phyloP scores from a whole-genome alignment of 768 basidiomycete genomes.

The Clitopilus hobsonii region DNA sequence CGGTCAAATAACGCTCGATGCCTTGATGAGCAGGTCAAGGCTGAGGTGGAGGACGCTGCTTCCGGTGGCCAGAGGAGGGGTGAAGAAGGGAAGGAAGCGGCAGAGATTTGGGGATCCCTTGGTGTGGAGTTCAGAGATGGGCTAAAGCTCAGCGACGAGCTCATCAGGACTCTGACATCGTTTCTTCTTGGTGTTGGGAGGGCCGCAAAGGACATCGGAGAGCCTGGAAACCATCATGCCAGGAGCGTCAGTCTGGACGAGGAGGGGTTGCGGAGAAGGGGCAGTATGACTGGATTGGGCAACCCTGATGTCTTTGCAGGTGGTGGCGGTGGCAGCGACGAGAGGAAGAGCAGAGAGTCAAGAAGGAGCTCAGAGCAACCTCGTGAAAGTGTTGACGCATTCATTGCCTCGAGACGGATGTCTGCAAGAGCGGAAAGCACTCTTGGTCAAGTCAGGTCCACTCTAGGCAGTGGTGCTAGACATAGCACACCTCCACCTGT shows the following conservation, averaged over 20 bases:
- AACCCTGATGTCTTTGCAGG: conserved; percentile 23
- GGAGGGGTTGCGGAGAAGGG: conserved; percentile 29
- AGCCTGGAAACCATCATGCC: conserved; percentile 31
- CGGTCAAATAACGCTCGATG: conserved; percentile 52
- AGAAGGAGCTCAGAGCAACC: conserved; percentile 44
- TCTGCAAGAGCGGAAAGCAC: conserved; percentile 31
- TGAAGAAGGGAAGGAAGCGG: conserved; percentile 43
- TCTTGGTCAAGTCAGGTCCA: conserved; percentile 19
- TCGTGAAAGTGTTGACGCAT: conserved; percentile 47
- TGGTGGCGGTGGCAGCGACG: conserved; percentile 30
- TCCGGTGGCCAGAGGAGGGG: conserved; percentile 24
- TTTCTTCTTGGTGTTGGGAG: conserved; percentile 73
- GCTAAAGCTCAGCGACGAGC: conserved; percentile 69
- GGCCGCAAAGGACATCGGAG: conserved; percentile 53
- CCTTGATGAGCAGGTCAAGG: conserved; percentile 69
- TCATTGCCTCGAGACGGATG: conserved; percentile 31
- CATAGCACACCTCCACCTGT: neutral
- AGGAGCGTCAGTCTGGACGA: conserved; percentile 54
- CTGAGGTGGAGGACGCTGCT: conserved; percentile 48
- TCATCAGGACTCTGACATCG: conserved; percentile 71
- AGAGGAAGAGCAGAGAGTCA: conserved; percentile 50
- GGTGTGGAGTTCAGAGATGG: conserved; percentile 72
- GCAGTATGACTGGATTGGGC: conserved; percentile 24
- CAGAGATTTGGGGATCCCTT: conserved; percentile 49
- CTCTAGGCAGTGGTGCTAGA: conserved; percentile 14